A percentile compares a stretch with the other conserved stretches of the same genome.
Evolutionary conservation across 208 protist genomes (phyloP).

Genomic region (Entamoeba moshkovskii): DNA sequence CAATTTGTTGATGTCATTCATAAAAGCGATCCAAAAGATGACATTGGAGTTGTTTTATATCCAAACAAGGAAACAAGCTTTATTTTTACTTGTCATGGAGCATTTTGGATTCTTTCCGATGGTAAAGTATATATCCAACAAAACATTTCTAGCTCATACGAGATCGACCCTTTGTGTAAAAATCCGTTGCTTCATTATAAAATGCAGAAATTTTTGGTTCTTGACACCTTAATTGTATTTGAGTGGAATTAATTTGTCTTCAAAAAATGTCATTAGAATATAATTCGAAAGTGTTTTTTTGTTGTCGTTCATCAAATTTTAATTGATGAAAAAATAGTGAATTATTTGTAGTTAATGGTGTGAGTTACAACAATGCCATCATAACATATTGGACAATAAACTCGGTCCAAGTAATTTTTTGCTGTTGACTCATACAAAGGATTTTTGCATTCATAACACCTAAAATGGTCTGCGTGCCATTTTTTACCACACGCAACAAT

Average conservation of each 20-base stretch:
- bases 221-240: not conserved
- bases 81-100: not conserved
- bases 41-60: not conserved
- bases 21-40: not conserved
- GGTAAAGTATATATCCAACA: not conserved
- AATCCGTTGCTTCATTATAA: not conserved
- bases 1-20: not conserved
- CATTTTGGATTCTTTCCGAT: not conserved
- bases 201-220: not conserved
- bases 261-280: no score
- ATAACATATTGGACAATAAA: not conserved
- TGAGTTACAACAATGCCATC: not conserved
- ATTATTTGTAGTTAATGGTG: not conserved
- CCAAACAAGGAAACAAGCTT: not conserved
- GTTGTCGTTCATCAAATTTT: no score
- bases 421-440: not conserved
- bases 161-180: not conserved
- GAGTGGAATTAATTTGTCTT: not conserved
- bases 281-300: no score
- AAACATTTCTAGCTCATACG: not conserved
- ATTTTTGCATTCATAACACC: not conserved
- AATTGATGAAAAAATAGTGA: no score
- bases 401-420: not conserved
- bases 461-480: not conserved
- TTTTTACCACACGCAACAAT: not conserved